Conservation (phyloP, 2,329 filamentous ascomycete species). For the Lomentospora prolificans region DNA sequence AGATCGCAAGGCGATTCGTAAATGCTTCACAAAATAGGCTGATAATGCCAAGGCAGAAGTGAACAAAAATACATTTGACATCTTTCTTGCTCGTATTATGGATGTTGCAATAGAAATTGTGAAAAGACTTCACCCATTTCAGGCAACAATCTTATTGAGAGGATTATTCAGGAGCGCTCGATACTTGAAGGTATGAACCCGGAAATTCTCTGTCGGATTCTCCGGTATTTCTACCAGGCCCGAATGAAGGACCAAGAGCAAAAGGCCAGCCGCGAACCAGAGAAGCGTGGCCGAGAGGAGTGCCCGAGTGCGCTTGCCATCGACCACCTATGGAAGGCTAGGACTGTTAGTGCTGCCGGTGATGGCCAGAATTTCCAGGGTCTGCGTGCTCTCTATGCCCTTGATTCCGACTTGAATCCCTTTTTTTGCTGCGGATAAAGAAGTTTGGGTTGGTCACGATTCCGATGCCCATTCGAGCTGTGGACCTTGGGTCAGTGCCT, state of each 20-base stretch:
- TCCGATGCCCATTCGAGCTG: not conserved
- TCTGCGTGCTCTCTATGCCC: too few relatives aligned
- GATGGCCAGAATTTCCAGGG: too few relatives aligned
- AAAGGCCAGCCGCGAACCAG: not conserved
- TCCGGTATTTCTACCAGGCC: not conserved
- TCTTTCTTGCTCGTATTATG: too few relatives aligned
- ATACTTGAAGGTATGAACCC: not conserved
- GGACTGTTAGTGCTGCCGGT: not conserved
- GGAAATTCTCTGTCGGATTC: not conserved
- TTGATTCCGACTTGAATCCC: too few relatives aligned
- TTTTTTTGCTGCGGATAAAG: too few relatives aligned
- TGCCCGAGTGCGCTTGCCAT: not conserved
- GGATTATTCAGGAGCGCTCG: not conserved
- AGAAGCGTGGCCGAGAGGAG: not conserved
- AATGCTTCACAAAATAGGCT: too few relatives aligned
- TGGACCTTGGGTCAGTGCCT: not conserved
- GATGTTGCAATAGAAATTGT: too few relatives aligned
- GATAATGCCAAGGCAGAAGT: too few relatives aligned
- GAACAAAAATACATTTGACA: too few relatives aligned
- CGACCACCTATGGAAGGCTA: not conserved
- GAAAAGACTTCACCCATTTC: too few relatives aligned
- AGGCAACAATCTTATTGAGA: not conserved
- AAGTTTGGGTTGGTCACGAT: not conserved
- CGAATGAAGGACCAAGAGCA: too few relatives aligned
- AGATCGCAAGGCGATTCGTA: too few relatives aligned